A percentile compares a stretch with the other conserved stretches of the same genome.
These are phyloP conservation scores for Acer saccharum DNA, from an alignment of 345 rosid species.

Conservation along the genomic window DNA sequence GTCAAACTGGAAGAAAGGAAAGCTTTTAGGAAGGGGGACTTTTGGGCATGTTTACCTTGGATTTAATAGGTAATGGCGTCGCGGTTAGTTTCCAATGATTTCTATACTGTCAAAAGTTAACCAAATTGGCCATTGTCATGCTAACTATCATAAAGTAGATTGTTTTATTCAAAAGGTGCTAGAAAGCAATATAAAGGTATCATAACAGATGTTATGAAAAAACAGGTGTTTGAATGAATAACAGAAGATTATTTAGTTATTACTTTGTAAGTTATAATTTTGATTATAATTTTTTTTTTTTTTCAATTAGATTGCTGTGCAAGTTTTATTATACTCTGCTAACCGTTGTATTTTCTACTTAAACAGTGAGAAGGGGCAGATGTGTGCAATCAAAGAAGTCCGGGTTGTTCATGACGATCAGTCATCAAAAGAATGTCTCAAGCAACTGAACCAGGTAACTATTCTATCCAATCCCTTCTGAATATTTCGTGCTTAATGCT, in stretches of 20 bases:
- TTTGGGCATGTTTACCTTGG: constrained; percentile 95
- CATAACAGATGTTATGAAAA: not conserved
- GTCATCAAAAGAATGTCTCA: constrained; percentile 80
- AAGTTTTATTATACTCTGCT: constrained; percentile 5
- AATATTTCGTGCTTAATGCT: constrained; percentile 1
- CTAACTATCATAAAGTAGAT: too few species aligned
- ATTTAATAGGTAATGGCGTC: constrained; percentile 70
- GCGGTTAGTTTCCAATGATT: not conserved
- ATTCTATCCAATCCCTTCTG: constrained; percentile 6
- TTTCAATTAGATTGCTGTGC: not conserved
- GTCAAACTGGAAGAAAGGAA: constrained; percentile 86
- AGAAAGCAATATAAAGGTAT: not conserved
- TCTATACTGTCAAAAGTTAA: too few species aligned
- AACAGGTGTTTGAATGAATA: not conserved
- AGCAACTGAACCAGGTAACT: constrained; percentile 88
- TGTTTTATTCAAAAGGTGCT: not conserved
- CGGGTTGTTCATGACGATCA: constrained; percentile 77
- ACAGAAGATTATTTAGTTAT: not conserved
- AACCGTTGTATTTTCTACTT: constrained; percentile 21
- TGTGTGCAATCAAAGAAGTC: constrained; percentile 99
- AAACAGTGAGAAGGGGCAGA: constrained; percentile 79
- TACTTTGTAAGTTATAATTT: constrained; percentile 5
- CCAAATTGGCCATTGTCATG: too few species aligned
- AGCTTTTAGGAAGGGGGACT: constrained; percentile 90
- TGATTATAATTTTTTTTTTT: not conserved